Conservation (phyloP, 1,139 yeast genomes). For the Meyerozyma carpophila region DNA sequence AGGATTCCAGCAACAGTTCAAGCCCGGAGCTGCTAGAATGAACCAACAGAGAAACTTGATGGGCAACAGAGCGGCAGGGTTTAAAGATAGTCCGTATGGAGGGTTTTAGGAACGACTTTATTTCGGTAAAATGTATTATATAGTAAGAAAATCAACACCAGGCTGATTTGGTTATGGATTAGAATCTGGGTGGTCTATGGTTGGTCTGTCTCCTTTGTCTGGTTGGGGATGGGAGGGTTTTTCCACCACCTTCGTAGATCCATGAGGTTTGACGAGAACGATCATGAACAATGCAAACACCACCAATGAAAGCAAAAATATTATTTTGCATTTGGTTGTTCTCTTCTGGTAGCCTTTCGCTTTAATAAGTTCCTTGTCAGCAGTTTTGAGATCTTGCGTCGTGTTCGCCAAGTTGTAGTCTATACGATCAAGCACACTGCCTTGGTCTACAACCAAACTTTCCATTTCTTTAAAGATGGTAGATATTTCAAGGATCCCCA, state of each 20-base stretch:
- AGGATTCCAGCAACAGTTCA: slow-evolving; percentile 12
- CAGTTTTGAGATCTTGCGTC: slow-evolving; percentile 65
- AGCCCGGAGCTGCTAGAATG: slow-evolving; percentile 9
- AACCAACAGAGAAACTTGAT: neutral
- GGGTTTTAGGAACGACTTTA: slow-evolving; percentile 3
- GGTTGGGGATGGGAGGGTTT: slow-evolving; percentile 11
- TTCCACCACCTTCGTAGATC: slow-evolving; percentile 19
- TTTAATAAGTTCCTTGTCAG: slow-evolving; percentile 69
- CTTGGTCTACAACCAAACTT: slow-evolving; percentile 88
- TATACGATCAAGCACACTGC: slow-evolving; percentile 85
- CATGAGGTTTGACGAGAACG: slow-evolving; percentile 62
- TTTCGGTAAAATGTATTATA: slow-evolving; percentile 1
- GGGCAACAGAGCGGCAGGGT: slow-evolving; percentile 3
- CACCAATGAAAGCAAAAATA: slow-evolving; percentile 62
- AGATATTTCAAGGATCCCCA: slow-evolving; percentile 88
- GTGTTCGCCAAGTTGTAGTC: slow-evolving; percentile 86
- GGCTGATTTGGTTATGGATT: neutral
- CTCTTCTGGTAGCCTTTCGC: slow-evolving; percentile 83
- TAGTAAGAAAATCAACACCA: neutral
- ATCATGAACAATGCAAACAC: slow-evolving; percentile 70
- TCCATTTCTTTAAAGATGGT: slow-evolving; percentile 94
- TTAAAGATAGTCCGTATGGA: slow-evolving; percentile 8
- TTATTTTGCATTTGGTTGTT: slow-evolving; percentile 86
- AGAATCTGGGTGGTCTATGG: neutral
- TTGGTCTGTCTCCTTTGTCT: neutral